These are phyloP conservation scores for Corrigiola litoralis DNA, from an alignment of 179 eudicot species.

Conservation along the genomic window DNA sequence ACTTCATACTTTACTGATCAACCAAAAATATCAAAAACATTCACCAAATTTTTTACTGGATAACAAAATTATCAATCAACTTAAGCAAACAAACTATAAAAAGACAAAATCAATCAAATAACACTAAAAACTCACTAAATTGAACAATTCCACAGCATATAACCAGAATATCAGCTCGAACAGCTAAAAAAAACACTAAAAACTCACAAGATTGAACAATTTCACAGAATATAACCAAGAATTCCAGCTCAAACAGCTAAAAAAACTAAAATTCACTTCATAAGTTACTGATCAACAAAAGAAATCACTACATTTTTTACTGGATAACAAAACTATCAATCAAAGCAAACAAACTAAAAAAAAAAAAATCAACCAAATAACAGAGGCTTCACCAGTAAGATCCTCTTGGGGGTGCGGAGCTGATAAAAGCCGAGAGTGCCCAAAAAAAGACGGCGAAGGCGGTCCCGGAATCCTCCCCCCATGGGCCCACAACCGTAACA, in stretches of 20 bases:
- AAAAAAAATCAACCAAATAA: neutral
- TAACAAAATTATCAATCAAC: too few relatives aligned
- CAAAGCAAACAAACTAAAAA: neutral
- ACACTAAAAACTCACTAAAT: too few relatives aligned
- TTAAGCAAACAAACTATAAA: neutral
- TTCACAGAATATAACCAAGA: neutral
- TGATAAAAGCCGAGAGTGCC: constrained; percentile 34
- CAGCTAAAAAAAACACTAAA: constrained; percentile 2
- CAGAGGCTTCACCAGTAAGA: constrained; percentile 45
- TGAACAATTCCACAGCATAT: too few relatives aligned
- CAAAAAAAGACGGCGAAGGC: constrained; percentile 44
- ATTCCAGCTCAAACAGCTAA: neutral
- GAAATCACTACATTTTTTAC: neutral
- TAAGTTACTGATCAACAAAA: neutral
- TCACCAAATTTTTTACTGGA: neutral
- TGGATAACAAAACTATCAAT: too few relatives aligned
- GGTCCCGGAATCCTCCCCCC: constrained; percentile 47
- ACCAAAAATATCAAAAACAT: too few relatives aligned
- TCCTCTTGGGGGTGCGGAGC: constrained; percentile 10
- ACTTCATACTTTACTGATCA: too few relatives aligned
- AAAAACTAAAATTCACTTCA: neutral
- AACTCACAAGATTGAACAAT: neutral
- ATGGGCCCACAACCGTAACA: constrained; percentile 35
- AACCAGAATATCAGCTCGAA: neutral
- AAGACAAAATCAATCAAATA: neutral